Conservation (phyloP, 2,329 filamentous ascomycete genomes). For the Claviceps maximensis region DNA sequence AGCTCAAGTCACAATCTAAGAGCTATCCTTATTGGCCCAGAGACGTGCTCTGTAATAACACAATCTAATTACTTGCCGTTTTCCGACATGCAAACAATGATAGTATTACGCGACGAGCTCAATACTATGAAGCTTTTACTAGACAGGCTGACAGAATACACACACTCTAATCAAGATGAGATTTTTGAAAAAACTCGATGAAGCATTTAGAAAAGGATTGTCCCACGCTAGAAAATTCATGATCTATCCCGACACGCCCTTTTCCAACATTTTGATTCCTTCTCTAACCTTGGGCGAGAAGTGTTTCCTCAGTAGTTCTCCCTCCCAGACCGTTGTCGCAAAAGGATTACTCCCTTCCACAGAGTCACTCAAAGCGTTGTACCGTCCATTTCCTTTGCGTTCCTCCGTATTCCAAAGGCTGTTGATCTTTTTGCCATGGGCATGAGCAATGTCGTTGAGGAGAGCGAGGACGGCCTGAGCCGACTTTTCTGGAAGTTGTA, state of each 20-base stretch:
- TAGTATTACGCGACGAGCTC: not conserved
- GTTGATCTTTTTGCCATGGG: constrained; percentile 68
- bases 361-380: constrained; percentile 57
- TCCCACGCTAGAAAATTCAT: not conserved
- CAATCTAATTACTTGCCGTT: not conserved
- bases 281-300: constrained; percentile 80
- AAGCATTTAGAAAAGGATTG: not conserved
- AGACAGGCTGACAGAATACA: not conserved
- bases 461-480: constrained; percentile 67
- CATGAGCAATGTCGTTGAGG: constrained; percentile 63
- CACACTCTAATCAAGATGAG: not conserved
- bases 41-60: not conserved
- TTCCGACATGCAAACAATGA: not conserved
- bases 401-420: constrained; percentile 94
- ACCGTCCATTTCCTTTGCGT: constrained; percentile 78
- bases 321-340: constrained; percentile 84
- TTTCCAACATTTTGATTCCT: constrained; percentile 55
- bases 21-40: no score
- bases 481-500: constrained; percentile 88
- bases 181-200: not conserved
- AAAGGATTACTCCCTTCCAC: constrained; percentile 85
- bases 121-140: not conserved
- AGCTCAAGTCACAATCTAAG: not conserved
- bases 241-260: constrained; percentile 34
- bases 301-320: constrained; percentile 71